These are phyloP conservation scores for Termitomyces sp. DNA, from an alignment of 768 basidiomycete species.

Conservation along the genomic window DNA sequence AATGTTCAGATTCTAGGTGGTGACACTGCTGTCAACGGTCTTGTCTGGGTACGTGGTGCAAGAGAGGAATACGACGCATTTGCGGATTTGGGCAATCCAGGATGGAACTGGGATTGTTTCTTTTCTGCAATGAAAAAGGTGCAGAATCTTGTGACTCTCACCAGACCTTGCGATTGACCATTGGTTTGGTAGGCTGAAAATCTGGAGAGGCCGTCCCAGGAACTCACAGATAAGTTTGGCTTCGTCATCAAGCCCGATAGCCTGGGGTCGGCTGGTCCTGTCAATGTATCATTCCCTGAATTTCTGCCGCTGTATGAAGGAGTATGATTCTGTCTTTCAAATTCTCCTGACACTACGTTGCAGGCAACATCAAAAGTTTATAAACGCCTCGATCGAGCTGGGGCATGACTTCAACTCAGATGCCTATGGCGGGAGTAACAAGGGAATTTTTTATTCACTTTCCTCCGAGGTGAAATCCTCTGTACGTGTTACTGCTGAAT, in stretches of 20 bases:
- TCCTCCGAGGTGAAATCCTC: slow-evolving; percentile 19
- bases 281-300: slow-evolving; percentile 25
- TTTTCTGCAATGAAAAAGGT: slow-evolving; percentile 29
- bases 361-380: slow-evolving; percentile 25
- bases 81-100: slow-evolving; percentile 20
- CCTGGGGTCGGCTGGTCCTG: slow-evolving; percentile 21
- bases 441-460: slow-evolving; percentile 22
- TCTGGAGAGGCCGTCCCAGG: slow-evolving; percentile 19
- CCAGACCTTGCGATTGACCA: background rate
- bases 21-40: slow-evolving; percentile 29
- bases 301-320: slow-evolving; percentile 22
- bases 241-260: slow-evolving; percentile 18
- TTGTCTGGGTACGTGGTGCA: slow-evolving; percentile 28
- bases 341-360: background rate
- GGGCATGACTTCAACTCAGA: slow-evolving; percentile 26
- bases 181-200: slow-evolving; percentile 20
- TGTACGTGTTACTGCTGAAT: slow-evolving; percentile 24
- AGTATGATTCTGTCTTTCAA: background rate
- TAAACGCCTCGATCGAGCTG: slow-evolving; percentile 25
- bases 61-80: slow-evolving; percentile 26
- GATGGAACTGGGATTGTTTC: slow-evolving; percentile 34
- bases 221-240: slow-evolving; percentile 18
- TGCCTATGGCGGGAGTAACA: slow-evolving; percentile 23
- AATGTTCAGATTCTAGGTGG: slow-evolving; percentile 29
- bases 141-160: background rate